These are phyloP conservation scores for Pholiota adiposa DNA, from an alignment of 1,284 basidiomycete species.

Conservation along the genomic window DNA sequence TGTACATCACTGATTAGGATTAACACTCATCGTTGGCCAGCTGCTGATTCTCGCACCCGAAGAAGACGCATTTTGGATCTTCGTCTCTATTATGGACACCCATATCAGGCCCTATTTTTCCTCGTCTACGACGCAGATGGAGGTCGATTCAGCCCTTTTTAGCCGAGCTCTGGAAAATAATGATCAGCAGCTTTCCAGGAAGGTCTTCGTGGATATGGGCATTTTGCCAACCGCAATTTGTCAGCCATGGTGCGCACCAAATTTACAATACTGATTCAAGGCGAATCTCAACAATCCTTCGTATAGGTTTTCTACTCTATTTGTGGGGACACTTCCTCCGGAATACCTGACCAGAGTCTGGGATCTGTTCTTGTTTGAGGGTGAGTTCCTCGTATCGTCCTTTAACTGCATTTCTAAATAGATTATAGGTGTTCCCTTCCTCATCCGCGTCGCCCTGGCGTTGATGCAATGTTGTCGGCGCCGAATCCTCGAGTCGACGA, in stretches of 20 bases:
- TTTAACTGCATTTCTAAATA: background rate
- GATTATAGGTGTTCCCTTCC: constrained; percentile 71
- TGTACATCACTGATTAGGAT: too few relatives aligned
- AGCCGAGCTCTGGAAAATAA: constrained; percentile 71
- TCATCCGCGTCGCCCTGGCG: constrained; percentile 81
- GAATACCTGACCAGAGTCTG: constrained; percentile 81
- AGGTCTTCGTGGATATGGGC: constrained; percentile 67
- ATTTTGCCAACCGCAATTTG: constrained; percentile 62
- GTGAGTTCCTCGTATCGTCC: constrained; percentile 40
- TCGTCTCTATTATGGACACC: constrained; percentile 83
- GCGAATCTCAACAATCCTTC: background rate
- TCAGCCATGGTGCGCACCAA: constrained; percentile 55
- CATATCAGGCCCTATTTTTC: constrained; percentile 84
- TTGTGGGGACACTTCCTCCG: constrained; percentile 78
- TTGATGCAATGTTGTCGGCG: constrained; percentile 71
- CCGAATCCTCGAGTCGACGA: constrained; percentile 54
- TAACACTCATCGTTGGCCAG: constrained; percentile 79
- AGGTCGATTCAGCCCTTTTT: constrained; percentile 83
- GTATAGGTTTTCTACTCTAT: constrained; percentile 71
- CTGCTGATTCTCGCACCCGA: constrained; percentile 83
- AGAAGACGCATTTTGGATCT: constrained; percentile 95
- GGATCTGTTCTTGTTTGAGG: constrained; percentile 90
- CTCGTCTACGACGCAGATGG: constrained; percentile 61
- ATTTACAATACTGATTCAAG: background rate
- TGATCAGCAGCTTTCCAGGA: constrained; percentile 68